These are phyloP conservation scores for Croton setiger DNA, from an alignment of 441 rosid genomes.

Conservation along the genomic window DNA sequence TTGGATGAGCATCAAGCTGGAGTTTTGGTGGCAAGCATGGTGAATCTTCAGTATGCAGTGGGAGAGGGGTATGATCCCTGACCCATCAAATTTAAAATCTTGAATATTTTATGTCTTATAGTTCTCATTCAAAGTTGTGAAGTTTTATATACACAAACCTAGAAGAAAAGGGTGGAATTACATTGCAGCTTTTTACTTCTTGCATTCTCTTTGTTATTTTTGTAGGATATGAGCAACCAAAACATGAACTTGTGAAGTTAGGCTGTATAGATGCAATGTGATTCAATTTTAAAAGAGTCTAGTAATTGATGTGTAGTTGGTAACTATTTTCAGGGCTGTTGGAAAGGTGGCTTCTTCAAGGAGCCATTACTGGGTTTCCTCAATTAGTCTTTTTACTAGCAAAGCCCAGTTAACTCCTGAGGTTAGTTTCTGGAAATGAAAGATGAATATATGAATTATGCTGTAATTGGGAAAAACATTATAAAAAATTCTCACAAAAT, in stretches of 20 bases:
- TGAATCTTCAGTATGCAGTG: slow-evolving; percentile 34
- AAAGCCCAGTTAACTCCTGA: slow-evolving; percentile 28
- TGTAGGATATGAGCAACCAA: neutral
- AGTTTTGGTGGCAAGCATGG: slow-evolving; percentile 34
- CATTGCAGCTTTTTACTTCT: neutral
- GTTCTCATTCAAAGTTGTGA: neutral
- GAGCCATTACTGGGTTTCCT: slow-evolving; percentile 43
- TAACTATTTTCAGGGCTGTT: slow-evolving; percentile 37
- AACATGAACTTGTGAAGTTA: neutral
- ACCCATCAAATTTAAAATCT: neutral
- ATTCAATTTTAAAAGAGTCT: neutral
- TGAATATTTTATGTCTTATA: neutral
- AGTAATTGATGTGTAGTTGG: slow-evolving; percentile 6
- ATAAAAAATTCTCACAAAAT: slow-evolving; percentile 12
- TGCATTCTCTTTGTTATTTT: neutral
- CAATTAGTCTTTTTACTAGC: slow-evolving; percentile 26
- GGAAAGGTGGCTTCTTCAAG: slow-evolving; percentile 45
- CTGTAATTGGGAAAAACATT: neutral
- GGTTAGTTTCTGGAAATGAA: slow-evolving; percentile 29
- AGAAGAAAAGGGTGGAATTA: neutral
- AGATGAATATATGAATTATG: neutral
- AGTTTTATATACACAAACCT: neutral
- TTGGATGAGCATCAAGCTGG: slow-evolving; percentile 30
- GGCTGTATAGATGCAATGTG: neutral
- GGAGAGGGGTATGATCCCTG: slow-evolving; percentile 51